Evolutionary conservation across 2,329 filamentous ascomycete species (phyloP), one percentile per base, ranked within the genome.

Genomic region (Colletotrichum theobromicola): DNA sequence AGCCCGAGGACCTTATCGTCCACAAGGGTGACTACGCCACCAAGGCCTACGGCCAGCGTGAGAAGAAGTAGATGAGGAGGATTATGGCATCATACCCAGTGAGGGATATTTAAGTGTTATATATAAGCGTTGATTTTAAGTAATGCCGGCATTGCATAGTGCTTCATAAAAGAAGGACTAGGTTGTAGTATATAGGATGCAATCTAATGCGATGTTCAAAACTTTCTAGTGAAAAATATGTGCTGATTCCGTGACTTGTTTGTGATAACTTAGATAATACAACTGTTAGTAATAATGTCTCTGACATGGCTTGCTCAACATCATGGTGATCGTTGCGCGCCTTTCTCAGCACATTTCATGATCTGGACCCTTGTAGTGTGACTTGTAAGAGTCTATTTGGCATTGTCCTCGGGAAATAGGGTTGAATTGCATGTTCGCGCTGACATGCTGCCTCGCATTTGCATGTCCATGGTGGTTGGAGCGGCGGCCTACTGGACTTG

Each of bases 21-120:
- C 87, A 94, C 87, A 87, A 91, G 79, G 97, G 97, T 80, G 94
- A 98, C 85, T 99, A 98, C 84, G 96, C 95, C 78, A 98, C 97
- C 83, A 97, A 94, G 92, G 92, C 96, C 34, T 98, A 98, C 83
- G 96, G 96, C 75, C 91, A 97, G 90, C 89, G 93, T 74, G 86
- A 86, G 79, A 89, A 90, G 83, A 87, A 84, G 78, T 75, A 67
- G 50, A 35, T 73, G 53, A 21, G n/a, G n/a, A 53, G n/a, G 21
- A 24, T 24, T 55, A 68, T 30, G 71, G 37, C n/a, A 32, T 24
- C 28, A 68, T 72, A 67, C 68, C 57, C 62, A 46, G 26, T 55
- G 42, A 21, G 58, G 65, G 13, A 24, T 30, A 50, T 26, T 50
- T 32, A 62, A 35, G 8, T 74, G 24, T 63, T 16, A 75, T 28